These are phyloP conservation scores for Kwoniella sp. DNA, from an alignment of 768 basidiomycete species.

Conservation along the genomic window DNA sequence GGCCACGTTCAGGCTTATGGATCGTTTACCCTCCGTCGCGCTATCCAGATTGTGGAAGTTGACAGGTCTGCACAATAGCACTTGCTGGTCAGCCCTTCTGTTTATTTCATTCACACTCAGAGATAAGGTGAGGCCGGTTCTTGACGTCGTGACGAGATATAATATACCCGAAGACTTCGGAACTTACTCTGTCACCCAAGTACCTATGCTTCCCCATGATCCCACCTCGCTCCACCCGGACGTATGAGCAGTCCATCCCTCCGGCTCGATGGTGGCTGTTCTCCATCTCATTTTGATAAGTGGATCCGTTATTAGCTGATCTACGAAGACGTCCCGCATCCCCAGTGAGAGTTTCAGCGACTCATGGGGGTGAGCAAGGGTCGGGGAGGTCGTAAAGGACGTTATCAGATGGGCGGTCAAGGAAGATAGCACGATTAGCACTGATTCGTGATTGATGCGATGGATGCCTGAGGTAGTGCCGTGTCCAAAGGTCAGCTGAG, in stretches of 20 bases:
- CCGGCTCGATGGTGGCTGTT: slow-evolving; percentile 8
- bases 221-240: slow-evolving; percentile 32
- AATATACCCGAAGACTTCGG: neutral
- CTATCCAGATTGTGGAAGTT: slow-evolving; percentile 40
- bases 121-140: neutral
- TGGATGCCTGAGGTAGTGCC: slow-evolving; percentile 33
- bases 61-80: slow-evolving; percentile 20
- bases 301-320: slow-evolving; percentile 18
- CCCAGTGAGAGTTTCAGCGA: slow-evolving; percentile 26
- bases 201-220: slow-evolving; percentile 18
- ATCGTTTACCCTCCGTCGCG: slow-evolving; percentile 31
- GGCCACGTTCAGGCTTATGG: slow-evolving; percentile 22
- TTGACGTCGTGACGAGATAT: neutral
- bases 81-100: neutral
- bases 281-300: slow-evolving; percentile 8
- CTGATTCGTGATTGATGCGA: slow-evolving; percentile 7
- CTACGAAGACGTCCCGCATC: slow-evolving; percentile 34
- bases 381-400: slow-evolving; percentile 27
- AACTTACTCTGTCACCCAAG: slow-evolving; percentile 44
- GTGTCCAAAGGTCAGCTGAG: too few relatives aligned
- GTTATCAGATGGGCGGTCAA: slow-evolving; percentile 38
- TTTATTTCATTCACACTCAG: too few relatives aligned
- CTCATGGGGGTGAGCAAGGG: slow-evolving; percentile 23
- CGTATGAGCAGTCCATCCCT: slow-evolving; percentile 30
- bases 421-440: slow-evolving; percentile 34